These are phyloP conservation scores for Phytopythium sindhum DNA, from an alignment of 352 stramenopile genomes.

Conservation along the genomic window DNA sequence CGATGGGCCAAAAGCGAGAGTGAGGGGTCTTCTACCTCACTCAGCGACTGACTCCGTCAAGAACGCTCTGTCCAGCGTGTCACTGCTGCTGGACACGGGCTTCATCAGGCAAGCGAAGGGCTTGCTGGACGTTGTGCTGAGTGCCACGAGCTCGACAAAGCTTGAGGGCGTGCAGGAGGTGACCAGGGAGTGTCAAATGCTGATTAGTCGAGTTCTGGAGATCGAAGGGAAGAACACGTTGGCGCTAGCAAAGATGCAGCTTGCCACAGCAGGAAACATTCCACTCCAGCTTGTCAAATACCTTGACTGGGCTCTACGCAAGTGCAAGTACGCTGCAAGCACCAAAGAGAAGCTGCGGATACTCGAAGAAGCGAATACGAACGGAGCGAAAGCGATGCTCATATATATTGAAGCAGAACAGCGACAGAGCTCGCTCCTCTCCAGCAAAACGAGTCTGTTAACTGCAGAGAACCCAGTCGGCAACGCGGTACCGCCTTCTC, in stretches of 20 bases:
- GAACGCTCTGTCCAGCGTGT: constrained; percentile 28
- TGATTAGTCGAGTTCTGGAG: constrained; percentile 31
- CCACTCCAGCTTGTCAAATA: constrained; percentile 26
- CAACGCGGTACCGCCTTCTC: constrained; percentile 4
- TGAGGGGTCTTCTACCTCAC: neutral
- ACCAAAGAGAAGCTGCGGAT: constrained; percentile 10
- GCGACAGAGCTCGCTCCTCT: neutral
- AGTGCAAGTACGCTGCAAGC: constrained; percentile 20
- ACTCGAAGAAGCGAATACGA: constrained; percentile 20
- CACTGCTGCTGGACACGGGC: constrained; percentile 43
- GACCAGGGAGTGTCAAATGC: constrained; percentile 13
- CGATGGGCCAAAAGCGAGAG: neutral
- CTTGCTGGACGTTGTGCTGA: constrained; percentile 37
- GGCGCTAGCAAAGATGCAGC: constrained; percentile 18
- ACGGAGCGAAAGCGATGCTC: constrained; percentile 11
- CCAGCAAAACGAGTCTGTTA: constrained; percentile 3
- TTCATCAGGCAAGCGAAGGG: constrained; percentile 59
- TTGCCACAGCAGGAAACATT: constrained; percentile 12
- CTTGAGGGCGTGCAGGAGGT: neutral
- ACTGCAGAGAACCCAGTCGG: constrained; percentile 3
- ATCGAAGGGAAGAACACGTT: constrained; percentile 27
- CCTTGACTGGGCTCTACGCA: constrained; percentile 28
- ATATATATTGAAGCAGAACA: neutral
- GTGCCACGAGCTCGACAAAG: constrained; percentile 3
- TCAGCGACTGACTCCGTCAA: neutral